Evolutionary conservation across 75 land plant genomes (phyloP), one percentile per base, ranked within the genome.

Genomic region (Gnetum montanum): DNA sequence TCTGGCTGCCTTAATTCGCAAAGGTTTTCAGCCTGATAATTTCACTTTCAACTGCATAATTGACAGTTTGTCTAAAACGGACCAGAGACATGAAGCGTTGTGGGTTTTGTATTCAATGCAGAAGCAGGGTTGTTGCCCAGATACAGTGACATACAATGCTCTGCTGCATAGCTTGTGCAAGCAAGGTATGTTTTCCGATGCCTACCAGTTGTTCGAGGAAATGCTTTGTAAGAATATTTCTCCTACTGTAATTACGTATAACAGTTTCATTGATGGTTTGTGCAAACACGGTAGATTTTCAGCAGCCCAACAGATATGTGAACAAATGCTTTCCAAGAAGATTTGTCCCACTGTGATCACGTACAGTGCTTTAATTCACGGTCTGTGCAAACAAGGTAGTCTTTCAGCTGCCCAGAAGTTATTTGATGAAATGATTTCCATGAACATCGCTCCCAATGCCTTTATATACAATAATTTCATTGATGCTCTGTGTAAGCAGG

Each of bases 361-460:
- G 34, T 62, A 31, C 2, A 46, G 20, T 16, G 33, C 16, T 20
- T 10, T 50, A 6, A 46, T 62, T 22, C 16, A 51, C 34, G 64
- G 64, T 31, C 58, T 62, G 8, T 62, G 59, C 31, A 62, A 46
- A 36, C 35, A 26, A 16, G 54, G 58, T 4, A 48, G 31, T 1
- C 35, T 50, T 19, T 34, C 31, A 11, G 64, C 48, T 10, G 57
- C 64, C 29, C 18, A 31, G 7, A 3, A n/a, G 36, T 23, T 62
- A 6, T 8, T 62, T 8, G 48, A 62, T 24, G 64, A 60, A 24
- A 49, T 60, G 62, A n/a, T 54, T 19, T 6, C 6, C 6, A 23
- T 29, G n/a, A 18, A 28, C 11, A n/a, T n/a, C n/a, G 31, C 6
- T 8, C 57, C 57, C n/a, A 31, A 54, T 35, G 22, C 8, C 8